Conservation (phyloP, 179 eudicot species). For the Silene vulgaris region DNA sequence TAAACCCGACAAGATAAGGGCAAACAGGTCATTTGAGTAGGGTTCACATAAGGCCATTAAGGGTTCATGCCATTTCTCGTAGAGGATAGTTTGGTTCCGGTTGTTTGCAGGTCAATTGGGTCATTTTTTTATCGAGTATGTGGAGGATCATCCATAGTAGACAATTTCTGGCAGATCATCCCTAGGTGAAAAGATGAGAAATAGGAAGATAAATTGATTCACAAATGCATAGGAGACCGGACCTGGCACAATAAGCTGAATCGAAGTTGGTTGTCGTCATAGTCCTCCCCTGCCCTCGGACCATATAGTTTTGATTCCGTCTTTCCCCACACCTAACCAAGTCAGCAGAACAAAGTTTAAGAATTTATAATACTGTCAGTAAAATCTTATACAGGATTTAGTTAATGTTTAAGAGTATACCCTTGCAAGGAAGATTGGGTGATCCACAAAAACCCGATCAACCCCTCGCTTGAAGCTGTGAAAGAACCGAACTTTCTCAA, state of each 20-base stretch:
- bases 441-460: conserved; percentile 92
- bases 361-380: not conserved
- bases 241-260: conserved; percentile 76
- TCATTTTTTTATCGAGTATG: no score
- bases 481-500: conserved; percentile 63
- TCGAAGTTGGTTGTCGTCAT: conserved; percentile 69
- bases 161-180: no score
- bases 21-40: not conserved
- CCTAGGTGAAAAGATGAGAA: no score
- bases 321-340: conserved; percentile 79
- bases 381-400: not conserved
- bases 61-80: no score
- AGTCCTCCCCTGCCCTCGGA: conserved; percentile 70
- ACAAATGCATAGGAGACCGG: not conserved
- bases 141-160: no score
- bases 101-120: no score
- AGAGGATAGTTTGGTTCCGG: no score
- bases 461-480: conserved; percentile 87
- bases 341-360: not conserved
- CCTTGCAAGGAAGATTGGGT: conserved; percentile 75
- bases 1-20: not conserved
- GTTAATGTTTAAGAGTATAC: conserved; percentile 25
- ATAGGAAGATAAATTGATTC: no score
- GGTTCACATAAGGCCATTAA: not conserved
- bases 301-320: conserved; percentile 81